A percentile compares a stretch with the other conserved stretches of the same genome.
These are phyloP conservation scores for Rhodotorula sp. DNA, from an alignment of 1,284 basidiomycete species.

Conservation along the genomic window DNA sequence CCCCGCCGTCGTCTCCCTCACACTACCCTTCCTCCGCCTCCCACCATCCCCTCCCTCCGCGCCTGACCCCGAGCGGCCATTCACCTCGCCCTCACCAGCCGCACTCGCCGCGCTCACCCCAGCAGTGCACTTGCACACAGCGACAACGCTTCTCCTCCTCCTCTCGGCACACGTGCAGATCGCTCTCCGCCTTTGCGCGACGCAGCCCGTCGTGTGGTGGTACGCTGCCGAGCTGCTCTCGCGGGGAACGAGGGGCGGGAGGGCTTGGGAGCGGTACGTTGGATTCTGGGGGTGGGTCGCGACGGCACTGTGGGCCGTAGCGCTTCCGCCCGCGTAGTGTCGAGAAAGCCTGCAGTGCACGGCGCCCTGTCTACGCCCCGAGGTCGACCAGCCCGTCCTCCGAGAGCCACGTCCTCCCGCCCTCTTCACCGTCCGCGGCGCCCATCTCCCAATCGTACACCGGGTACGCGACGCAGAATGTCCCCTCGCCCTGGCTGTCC, in stretches of 20 bases:
- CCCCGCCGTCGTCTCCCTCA: conserved; percentile 23
- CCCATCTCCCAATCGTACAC: conserved; percentile 2
- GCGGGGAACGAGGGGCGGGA: too few species aligned
- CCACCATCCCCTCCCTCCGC: neutral
- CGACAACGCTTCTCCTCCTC: conserved; percentile 66
- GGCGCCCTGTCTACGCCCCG: neutral
- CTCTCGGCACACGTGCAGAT: conserved; percentile 90
- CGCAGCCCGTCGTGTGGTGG: conserved; percentile 84
- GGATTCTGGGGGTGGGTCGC: conserved; percentile 72
- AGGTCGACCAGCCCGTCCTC: neutral
- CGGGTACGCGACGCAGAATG: conserved; percentile 30
- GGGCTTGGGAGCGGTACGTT: conserved; percentile 71
- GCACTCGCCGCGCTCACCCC: conserved; percentile 54
- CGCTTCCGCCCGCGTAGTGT: conserved; percentile 80
- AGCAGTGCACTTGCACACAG: conserved; percentile 42
- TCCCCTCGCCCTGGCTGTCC: conserved; percentile 1
- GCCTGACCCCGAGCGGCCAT: conserved; percentile 8
- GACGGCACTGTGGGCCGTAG: conserved; percentile 78
- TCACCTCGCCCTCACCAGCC: neutral
- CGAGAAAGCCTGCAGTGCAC: neutral
- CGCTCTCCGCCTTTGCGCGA: conserved; percentile 72
- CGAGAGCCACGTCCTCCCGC: conserved; percentile 12
- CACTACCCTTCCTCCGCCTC: neutral
- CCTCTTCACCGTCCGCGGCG: neutral
- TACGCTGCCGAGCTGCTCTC: conserved; percentile 63